Evolutionary conservation across 257 asterid species (phyloP).

Genomic region (Avicennia marina): DNA sequence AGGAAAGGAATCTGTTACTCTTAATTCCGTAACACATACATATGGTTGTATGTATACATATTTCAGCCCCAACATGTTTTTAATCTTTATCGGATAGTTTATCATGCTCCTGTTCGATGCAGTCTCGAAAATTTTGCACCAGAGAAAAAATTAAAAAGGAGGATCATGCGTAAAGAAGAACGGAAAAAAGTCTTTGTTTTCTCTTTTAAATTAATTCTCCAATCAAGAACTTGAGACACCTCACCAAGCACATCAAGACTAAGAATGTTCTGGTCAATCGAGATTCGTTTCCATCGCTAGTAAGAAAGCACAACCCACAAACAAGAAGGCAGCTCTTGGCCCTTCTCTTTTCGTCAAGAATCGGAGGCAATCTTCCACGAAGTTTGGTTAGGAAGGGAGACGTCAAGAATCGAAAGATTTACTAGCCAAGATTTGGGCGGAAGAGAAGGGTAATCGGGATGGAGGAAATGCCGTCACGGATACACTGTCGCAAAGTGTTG

Average conservation of each 20-base stretch:
- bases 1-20: conserved; percentile 40
- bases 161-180: too few species aligned
- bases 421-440: not conserved
- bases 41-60: too few species aligned
- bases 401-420: not conserved
- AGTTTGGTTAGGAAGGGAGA: not conserved
- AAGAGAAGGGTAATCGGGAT: not conserved
- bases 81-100: not conserved
- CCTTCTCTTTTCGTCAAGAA: not conserved
- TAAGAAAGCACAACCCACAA: not conserved
- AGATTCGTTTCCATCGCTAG: not conserved
- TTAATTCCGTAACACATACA: too few species aligned
- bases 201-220: not conserved
- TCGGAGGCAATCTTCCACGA: not conserved
- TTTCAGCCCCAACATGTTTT: not conserved
- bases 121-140: not conserved
- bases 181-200: not conserved
- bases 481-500: not conserved
- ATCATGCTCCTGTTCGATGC: conserved; percentile 4
- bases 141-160: not conserved
- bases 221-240: not conserved
- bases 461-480: not conserved
- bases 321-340: too few species aligned
- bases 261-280: too few species aligned
- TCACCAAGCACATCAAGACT: too few species aligned